These are phyloP conservation scores for Cicer chorassanicum DNA, from an alignment of 306 rosid genomes.

Conservation along the genomic window DNA sequence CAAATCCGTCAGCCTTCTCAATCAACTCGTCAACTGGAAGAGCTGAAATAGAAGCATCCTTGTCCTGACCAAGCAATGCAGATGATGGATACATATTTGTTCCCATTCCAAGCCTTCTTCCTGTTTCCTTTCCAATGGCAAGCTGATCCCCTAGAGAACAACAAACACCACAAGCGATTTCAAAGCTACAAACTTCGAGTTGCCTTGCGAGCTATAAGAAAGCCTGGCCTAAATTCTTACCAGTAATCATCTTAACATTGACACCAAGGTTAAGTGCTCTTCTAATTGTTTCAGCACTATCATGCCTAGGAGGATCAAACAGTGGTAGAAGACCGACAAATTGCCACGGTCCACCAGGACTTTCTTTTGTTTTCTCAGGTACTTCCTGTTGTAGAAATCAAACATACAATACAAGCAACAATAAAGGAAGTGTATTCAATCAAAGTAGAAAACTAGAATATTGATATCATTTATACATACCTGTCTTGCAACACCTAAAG, in stretches of 20 bases:
- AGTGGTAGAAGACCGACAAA: conserved; percentile 86
- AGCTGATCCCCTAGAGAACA: conserved; percentile 79
- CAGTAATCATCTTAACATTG: conserved; percentile 97
- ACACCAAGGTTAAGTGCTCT: conserved; percentile 96
- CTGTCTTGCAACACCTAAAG: conserved; percentile 94
- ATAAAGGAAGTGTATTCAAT: conserved; percentile 35
- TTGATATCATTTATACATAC: conserved; percentile 49
- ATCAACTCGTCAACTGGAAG: conserved; percentile 91
- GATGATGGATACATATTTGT: conserved; percentile 98
- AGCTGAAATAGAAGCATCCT: conserved; percentile 75
- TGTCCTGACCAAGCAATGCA: conserved; percentile 84
- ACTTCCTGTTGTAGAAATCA: conserved; percentile 58
- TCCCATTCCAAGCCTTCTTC: conserved; percentile 98
- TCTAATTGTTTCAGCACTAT: conserved; percentile 95
- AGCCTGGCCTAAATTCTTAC: conserved; percentile 47
- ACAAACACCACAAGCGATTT: conserved; percentile 23
- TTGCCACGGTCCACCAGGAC: conserved; percentile 88
- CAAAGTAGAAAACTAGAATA: not conserved
- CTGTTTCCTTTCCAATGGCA: conserved; percentile 95
- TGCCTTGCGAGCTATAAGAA: conserved; percentile 28
- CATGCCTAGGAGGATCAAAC: conserved; percentile 97
- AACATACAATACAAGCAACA: conserved; percentile 37
- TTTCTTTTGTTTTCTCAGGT: conserved; percentile 80
- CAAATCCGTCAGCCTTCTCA: conserved; percentile 97
- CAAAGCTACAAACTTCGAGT: conserved; percentile 9